These are phyloP conservation scores for Vanderwaltozyma verrucispora DNA, from an alignment of 805 yeast species.

Conservation along the genomic window DNA sequence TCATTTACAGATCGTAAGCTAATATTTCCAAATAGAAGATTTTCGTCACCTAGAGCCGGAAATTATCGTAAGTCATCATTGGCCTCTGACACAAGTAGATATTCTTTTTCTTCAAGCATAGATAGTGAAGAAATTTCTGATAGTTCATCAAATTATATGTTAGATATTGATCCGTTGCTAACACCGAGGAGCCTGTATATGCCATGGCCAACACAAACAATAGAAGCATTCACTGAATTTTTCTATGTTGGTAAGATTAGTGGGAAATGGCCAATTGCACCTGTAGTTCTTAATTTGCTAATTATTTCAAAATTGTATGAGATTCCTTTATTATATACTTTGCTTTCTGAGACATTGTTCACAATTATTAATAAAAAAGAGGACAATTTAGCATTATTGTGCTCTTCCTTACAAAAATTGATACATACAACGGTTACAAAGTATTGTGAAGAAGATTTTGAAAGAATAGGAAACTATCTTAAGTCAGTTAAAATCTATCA, in stretches of 20 bases:
- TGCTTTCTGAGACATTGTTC: constrained; percentile 57
- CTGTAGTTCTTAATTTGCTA: constrained; percentile 56
- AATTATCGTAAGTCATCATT: not conserved
- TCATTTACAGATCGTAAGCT: too few relatives aligned
- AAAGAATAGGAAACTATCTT: constrained; percentile 13
- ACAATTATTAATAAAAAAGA: constrained; percentile 63
- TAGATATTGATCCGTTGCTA: constrained; percentile 45
- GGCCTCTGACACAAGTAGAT: not conserved
- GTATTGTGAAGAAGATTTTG: constrained; percentile 20
- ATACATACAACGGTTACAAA: constrained; percentile 16
- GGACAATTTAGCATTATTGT: constrained; percentile 29
- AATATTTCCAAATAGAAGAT: not conserved
- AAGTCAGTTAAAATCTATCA: constrained; percentile 20
- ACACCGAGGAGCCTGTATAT: constrained; percentile 60
- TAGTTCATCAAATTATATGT: not conserved
- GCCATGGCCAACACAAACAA: constrained; percentile 54
- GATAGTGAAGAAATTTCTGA: not conserved
- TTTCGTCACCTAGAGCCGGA: not conserved
- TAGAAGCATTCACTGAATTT: constrained; percentile 60
- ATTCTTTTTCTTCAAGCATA: not conserved
- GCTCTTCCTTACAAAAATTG: constrained; percentile 15
- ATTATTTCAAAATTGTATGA: constrained; percentile 55
- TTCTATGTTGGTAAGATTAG: constrained; percentile 73
- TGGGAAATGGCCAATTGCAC: constrained; percentile 56
- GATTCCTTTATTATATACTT: constrained; percentile 58